Conservation (phyloP, 192 early-diverging fungal genomes). For the Globomyces pollinis-pini region DNA sequence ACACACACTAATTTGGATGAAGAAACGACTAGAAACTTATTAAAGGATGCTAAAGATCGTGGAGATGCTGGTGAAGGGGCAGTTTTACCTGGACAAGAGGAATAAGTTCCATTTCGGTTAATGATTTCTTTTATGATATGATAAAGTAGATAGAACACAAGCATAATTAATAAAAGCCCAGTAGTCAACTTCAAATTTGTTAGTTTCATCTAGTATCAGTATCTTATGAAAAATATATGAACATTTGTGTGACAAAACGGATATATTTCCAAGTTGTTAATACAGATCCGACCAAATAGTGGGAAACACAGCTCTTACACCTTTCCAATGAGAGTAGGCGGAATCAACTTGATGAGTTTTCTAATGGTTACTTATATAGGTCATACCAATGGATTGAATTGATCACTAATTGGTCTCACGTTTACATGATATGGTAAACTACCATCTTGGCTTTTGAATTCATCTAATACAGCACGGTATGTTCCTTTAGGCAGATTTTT, state of each 20-base stretch:
- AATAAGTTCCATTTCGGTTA: too few species aligned
- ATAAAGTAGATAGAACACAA: background rate
- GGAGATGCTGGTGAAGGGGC: conserved; percentile 1
- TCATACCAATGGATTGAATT: conserved; percentile 60
- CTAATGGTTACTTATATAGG: too few species aligned
- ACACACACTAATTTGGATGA: background rate
- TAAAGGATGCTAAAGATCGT: background rate
- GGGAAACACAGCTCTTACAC: conserved; percentile 63
- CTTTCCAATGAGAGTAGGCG: conserved; percentile 63
- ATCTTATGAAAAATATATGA: too few species aligned
- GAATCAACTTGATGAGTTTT: conserved; percentile 45
- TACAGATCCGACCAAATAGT: conserved; percentile 2
- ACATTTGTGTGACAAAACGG: background rate
- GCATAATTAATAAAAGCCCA: too few species aligned
- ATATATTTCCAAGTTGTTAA: background rate
- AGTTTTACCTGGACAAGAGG: too few species aligned
- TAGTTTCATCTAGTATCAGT: too few species aligned
- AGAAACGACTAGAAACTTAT: background rate
- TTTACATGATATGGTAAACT: background rate
- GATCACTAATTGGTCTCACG: conserved; percentile 43
- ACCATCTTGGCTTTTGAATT: conserved; percentile 29
- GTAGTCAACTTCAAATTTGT: too few species aligned
- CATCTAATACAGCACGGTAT: conserved; percentile 36
- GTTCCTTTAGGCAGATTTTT: conserved; percentile 38
- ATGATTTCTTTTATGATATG: too few species aligned